Base-by-base conservation (phyloP, 352 stramenopile genomes). In the Phytophthora megakarya region DNA sequence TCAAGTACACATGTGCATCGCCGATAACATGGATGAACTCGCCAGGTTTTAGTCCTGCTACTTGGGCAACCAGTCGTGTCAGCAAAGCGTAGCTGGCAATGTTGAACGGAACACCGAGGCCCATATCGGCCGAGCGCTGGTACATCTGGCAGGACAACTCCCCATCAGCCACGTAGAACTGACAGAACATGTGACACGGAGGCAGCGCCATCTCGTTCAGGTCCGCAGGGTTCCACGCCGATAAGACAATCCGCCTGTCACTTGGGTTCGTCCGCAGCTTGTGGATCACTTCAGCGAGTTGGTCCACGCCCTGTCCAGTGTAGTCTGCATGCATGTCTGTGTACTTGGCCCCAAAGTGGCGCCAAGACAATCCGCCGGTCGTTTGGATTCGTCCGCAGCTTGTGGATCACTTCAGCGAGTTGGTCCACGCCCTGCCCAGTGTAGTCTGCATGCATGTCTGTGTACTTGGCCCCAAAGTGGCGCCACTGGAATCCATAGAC, bases 111-210 rank as follows among this genome's bases (percentile, higher is more conserved):
- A 99, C 98, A 8, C 98, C 98, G 25, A 99, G 89, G 7, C 97
- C 97, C 96, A 99, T 99, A 77, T 99, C 98, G 18, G 96, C 97
- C 46, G 93, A 99, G 19, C 98, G 94, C 83, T 99, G 98, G 76
- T 99, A 99, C 98, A 99, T 99, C 75, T 96, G 89, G 42, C 89
- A 96, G 23, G 84, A 95, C 15, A 97, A 65, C 56, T 94, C 82
- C 19, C 79, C 85, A 46, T 91, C 72, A 13, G 86, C 84, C 30
- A 96, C 89, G 77, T 96, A 96, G 56, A 97, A 97, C 65, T 96
- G 98, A 73, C 95, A 99, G 65, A 99, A 98, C 95, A 99, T 98
- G 85, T 99, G 98, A 79, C 98, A 99, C 22, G 98, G 98, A 38
- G 98, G 98, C 35, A 99, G 72, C 19, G 97, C 98, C 98, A 99